Base-by-base conservation (phyloP, 495 filamentous ascomycete genomes). In the Chaetomium cochliodes region DNA sequence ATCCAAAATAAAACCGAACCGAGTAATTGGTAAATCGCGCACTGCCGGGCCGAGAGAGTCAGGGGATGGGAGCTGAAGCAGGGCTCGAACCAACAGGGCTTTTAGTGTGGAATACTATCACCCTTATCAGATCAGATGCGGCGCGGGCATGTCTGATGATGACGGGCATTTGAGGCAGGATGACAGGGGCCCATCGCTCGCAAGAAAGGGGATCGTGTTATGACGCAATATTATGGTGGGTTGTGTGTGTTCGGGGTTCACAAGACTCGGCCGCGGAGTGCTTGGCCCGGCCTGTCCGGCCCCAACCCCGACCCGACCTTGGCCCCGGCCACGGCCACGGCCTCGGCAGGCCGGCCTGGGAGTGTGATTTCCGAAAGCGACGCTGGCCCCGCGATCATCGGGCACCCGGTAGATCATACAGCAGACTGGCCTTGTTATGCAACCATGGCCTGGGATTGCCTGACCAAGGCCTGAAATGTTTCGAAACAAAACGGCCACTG, bases 391-490 rank as follows among this genome's bases (percentile, higher is more conserved):
- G 3, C 6, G 26, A 33, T 60, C 57, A n/a, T 25, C 15, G 9
- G 5, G 28, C 28, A 16, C 18, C 58, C 28, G 42, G 52, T 23
- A 65, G 64, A 66, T 66, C 46, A 51, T 20, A 53, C 64, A 39
- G 57, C 30, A 25, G 44, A 22, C 51, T 42, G 52, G 41, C 58
- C 33, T 58, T 22, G 58, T 18, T 37, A 66, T 50, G 65, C 33
- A 66, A 46, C 59, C 59, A 22, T 52, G 65, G 65, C 52, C 60
- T 25, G 55, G 12, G 25, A 39, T 16, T 55, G 60, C 46, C 65
- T 39, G 56, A 41, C 47, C 60, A 33, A 61, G 63, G 65, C 20
- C 65, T 60, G 55, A 67, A 65, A 60, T 60, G 65, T 70, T 70
- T 70, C 51, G 65, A 70, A 70, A 67, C 68, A 60, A 53, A 58